Evolutionary conservation across 768 basidiomycete species (phyloP), one percentile per base, ranked within the genome.

Genomic region (Udeniomyces megalosporus): DNA sequence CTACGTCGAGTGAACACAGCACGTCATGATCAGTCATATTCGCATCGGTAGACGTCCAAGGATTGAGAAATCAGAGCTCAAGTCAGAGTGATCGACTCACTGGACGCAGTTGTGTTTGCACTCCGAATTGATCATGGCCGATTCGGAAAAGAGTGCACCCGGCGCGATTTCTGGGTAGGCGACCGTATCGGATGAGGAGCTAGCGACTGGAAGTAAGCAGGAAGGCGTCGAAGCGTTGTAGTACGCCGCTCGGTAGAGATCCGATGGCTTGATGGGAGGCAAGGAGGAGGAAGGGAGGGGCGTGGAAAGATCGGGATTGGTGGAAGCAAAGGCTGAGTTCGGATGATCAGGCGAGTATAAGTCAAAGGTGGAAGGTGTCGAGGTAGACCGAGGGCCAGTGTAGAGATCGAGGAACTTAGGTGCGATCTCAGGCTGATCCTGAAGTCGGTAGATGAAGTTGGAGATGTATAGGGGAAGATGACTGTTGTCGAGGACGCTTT

Each of bases 351-450:
- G 52, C 20, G 52, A 50, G 31, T 45, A 15, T 8, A 61, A 45
- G 1, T 53, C 52, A 29, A 61, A 55, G 31, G 60, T n/a, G 28
- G 49, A 31, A 28, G 47, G 50, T 31, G 50, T 51, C 51, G 2
- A 15, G 12, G 35, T 42, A 15, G 38, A n/a, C 45, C 31, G 51
- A 28, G 58, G 58, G 4, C 62, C 62, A n/a, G 58, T 46, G 57
- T 51, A 63, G 35, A 58, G 49, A 14, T 58, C 49, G 22, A 42
- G 44, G 38, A 58, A 44, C 56, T 63, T 63, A 12, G 15, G 22
- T 17, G 42, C 49, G 24, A 63, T 48, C 38, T 63, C 56, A 17
- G 62, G 62, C 44, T 63, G 62, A 24, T 63, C 62, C 28, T 35
- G 38, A 4, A 63, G 48, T 4, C 55, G 55, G 26, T 55, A 63